Percentiles rank a stretch among this genome's conserved stretches.
phyloP scores from a whole-genome alignment of 192 early-diverging fungal genomes.

The Oehlia diaphana region DNA sequence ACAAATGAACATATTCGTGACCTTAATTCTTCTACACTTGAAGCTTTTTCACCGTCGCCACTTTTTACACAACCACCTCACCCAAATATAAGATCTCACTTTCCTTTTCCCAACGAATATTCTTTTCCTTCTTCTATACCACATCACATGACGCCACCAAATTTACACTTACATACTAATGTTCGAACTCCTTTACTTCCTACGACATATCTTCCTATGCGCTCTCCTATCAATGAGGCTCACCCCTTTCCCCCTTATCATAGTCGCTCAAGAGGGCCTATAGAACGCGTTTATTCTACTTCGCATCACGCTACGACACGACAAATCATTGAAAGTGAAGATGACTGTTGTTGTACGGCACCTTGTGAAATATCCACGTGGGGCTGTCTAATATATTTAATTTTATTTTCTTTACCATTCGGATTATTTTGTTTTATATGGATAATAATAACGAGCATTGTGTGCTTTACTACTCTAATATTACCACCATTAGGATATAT shows the following conservation, averaged over 20 bases:
- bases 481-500: neutral
- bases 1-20: neutral
- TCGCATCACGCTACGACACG: neutral
- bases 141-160: neutral
- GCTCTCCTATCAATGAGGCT: neutral
- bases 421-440: slow-evolving; percentile 1
- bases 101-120: neutral
- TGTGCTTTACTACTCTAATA: neutral
- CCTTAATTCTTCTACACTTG: neutral
- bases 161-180: neutral
- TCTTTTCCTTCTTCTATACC: neutral
- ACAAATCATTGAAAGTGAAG: neutral
- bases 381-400: slow-evolving; percentile 13
- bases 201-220: neutral
- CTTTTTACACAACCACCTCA: neutral
- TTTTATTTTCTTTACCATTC: slow-evolving; percentile 7
- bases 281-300: neutral
- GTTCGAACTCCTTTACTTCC: neutral
- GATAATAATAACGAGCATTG: neutral
- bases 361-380: neutral
- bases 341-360: neutral
- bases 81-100: neutral
- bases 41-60: neutral
- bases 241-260: neutral
- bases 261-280: neutral